Conservation (phyloP, 2,329 filamentous ascomycete species). For the Colletotrichum sp. region DNA sequence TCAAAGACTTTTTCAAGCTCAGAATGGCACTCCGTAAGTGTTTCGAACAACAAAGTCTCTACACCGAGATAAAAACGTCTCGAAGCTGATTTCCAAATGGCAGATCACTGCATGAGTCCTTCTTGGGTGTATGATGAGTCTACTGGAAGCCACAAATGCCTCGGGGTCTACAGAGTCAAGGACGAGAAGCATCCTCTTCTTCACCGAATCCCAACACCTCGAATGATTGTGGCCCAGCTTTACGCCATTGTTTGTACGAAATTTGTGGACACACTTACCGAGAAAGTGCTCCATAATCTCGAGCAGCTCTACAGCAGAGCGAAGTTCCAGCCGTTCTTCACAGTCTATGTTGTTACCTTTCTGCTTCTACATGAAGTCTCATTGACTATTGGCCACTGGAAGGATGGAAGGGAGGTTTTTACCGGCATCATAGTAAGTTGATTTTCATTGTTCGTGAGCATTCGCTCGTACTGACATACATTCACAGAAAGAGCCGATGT, state of each 20-base stretch:
- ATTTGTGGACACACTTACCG: conserved; percentile 38
- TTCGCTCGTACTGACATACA: not conserved
- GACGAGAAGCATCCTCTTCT: conserved; percentile 42
- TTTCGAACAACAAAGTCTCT: conserved; percentile 1
- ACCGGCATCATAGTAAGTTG: not conserved
- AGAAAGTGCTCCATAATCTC: conserved; percentile 37
- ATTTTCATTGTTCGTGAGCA: not conserved
- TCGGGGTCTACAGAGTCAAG: conserved; percentile 26
- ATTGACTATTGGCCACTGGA: not conserved
- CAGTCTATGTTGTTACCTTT: conserved; percentile 44
- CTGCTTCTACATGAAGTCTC: conserved; percentile 39
- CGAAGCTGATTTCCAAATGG: conserved; percentile 29
- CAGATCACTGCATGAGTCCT: conserved; percentile 37
- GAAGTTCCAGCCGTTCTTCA: conserved; percentile 30
- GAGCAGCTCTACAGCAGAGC: conserved; percentile 28
- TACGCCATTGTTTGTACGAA: conserved; percentile 44
- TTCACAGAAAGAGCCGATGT: not conserved
- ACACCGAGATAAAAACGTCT: not conserved
- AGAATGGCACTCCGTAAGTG: conserved; percentile 53
- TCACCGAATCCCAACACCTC: conserved; percentile 42
- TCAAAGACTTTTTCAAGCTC: conserved; percentile 46
- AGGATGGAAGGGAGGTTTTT: not conserved
- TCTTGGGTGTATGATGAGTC: conserved; percentile 46
- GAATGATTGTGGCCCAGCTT: conserved; percentile 51
- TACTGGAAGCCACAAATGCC: conserved; percentile 39